These are phyloP conservation scores for Actinomortierella ambigua DNA, from an alignment of 371 early-diverging fungal genomes.

Conservation along the genomic window DNA sequence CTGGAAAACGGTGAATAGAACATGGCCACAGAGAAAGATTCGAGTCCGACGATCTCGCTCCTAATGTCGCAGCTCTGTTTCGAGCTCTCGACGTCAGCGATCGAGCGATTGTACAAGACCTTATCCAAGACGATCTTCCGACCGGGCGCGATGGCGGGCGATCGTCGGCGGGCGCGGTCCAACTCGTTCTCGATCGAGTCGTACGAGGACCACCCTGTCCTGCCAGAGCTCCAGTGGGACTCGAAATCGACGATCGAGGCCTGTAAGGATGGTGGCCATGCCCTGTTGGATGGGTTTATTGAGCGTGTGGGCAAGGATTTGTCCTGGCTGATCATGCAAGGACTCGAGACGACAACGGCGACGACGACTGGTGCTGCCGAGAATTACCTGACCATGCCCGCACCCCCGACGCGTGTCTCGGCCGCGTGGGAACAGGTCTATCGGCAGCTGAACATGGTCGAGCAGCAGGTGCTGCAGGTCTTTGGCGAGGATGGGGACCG, in stretches of 20 bases:
- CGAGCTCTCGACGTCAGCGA: conserved; percentile 50
- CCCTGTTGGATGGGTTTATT: conserved; percentile 31
- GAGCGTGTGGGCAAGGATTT: conserved; percentile 36
- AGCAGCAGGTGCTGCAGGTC: conserved; percentile 26
- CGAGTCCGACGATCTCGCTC: conserved; percentile 26
- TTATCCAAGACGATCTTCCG: conserved; percentile 48
- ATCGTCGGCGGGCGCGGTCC: conserved; percentile 25
- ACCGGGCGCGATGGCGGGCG: no score
- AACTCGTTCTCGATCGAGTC: conserved; percentile 39
- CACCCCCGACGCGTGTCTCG: conserved; percentile 30
- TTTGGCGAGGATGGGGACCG: conserved; percentile 43
- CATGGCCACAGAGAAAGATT: no score
- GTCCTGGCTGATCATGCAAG: conserved; percentile 32
- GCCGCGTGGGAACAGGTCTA: conserved; percentile 31
- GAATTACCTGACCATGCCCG: conserved; percentile 14
- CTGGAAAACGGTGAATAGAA: not conserved
- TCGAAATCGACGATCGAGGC: conserved; percentile 26
- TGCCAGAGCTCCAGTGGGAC: conserved; percentile 38
- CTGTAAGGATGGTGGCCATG: conserved; percentile 31
- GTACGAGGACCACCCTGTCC: conserved; percentile 35
- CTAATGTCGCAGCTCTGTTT: conserved; percentile 57
- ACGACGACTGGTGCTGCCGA: no score
- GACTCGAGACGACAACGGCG: conserved; percentile 7
- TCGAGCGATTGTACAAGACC: conserved; percentile 49
- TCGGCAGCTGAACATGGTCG: conserved; percentile 30